Base-by-base conservation (phyloP, 768 basidiomycete genomes). In the Panaeolus papilionaceus region DNA sequence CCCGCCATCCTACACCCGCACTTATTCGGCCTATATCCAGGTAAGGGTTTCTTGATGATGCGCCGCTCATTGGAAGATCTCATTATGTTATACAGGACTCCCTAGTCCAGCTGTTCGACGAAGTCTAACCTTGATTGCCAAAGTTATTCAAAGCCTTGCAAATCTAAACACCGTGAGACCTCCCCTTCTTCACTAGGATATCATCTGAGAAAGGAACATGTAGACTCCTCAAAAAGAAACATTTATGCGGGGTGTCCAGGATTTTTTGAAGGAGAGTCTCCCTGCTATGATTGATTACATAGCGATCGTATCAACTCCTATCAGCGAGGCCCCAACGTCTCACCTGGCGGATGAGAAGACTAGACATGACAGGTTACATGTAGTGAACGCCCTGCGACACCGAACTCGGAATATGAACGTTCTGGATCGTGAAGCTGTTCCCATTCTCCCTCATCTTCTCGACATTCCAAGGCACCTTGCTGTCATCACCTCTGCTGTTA, bases 1-100 rank as follows among this genome's bases (percentile, higher is more conserved):
- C 95, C 95, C 39, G 95, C 92, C 26, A 92, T 96, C 66, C 83
- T 96, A n/a, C 88, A 93, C 75, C 95, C 95, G 1, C 92, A 95
- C 77, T 79, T 94, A 4, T 96, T 93, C 74, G 90, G 92, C 28
- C 81, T 96, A 63, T 89, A 83, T 71, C 87, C 88, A 75, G 93
- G 93, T 92, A 75, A 38, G 80, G 74, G 1, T 16, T 4, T 49
- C 38, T 51, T n/a, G n/a, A 47, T 7, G 37, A 33, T 54, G 16
- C 23, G 40, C 33, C 8, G 39, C n/a, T 37, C 62, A n/a, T 18
- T 51, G 33, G 62, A 38, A 23, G 28, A 70, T 40, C 63, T 74
- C 49, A 37, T 69, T 65, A 8, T 37, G n/a, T 23, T 40, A 11
- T 38, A 3, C 67, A 95, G 92, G 91, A 54, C 83, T 93, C 66